Evolutionary conservation across 2,329 filamentous ascomycete species (phyloP).

Genomic region (Aspergillus luchuensis): DNA sequence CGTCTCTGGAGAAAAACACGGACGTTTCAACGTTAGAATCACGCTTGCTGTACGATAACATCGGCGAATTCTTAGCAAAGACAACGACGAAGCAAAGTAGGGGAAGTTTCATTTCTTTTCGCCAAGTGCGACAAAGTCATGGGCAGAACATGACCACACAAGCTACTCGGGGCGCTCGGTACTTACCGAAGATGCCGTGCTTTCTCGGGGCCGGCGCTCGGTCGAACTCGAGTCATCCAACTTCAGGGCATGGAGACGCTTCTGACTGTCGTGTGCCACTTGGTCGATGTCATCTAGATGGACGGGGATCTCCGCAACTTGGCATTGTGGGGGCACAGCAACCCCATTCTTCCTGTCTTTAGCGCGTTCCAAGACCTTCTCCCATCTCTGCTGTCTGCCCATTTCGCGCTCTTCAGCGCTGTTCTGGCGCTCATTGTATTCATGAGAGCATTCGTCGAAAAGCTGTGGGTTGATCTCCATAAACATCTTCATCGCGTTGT

Average conservation of each 20-base stretch:
- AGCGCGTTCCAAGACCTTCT: slow-evolving; percentile 77
- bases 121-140: slow-evolving; percentile 24
- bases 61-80: slow-evolving; percentile 44
- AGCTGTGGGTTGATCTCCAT: slow-evolving; percentile 99
- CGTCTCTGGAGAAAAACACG: slow-evolving; percentile 51
- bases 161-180: slow-evolving; percentile 27
- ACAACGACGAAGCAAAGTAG: slow-evolving; percentile 31
- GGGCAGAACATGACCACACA: slow-evolving; percentile 24
- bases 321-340: slow-evolving; percentile 37
- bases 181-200: slow-evolving; percentile 47
- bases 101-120: background rate
- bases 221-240: slow-evolving; percentile 66
- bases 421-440: slow-evolving; percentile 96
- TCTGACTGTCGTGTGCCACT: slow-evolving; percentile 78
- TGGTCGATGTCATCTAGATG: slow-evolving; percentile 72
- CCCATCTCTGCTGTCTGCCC: slow-evolving; percentile 84
- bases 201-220: slow-evolving; percentile 53
- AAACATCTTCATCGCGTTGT: slow-evolving; percentile 99
- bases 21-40: slow-evolving; percentile 51
- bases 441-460: slow-evolving; percentile 97
- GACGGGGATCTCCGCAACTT: slow-evolving; percentile 49
- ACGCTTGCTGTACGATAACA: slow-evolving; percentile 44
- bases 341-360: slow-evolving; percentile 63
- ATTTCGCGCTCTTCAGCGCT: slow-evolving; percentile 82
- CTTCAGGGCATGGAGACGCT: slow-evolving; percentile 85